A percentile compares a stretch with the other conserved stretches of the same genome.
These are phyloP conservation scores for Vickermania ingenoplastis DNA, from an alignment of 208 protist genomes.

Conservation along the genomic window DNA sequence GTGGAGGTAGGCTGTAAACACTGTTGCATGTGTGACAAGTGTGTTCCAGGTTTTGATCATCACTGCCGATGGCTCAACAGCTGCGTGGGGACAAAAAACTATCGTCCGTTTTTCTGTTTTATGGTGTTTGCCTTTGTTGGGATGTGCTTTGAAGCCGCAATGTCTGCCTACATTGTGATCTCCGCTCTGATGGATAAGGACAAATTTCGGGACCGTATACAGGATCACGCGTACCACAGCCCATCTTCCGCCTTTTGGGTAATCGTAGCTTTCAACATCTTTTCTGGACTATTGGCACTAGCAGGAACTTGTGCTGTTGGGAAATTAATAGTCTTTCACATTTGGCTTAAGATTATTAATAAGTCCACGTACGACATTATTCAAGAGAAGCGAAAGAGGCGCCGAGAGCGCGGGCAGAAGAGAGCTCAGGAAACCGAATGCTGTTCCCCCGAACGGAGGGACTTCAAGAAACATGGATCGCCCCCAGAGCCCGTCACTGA, in stretches of 20 bases:
- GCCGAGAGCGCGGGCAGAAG: conserved; percentile 17
- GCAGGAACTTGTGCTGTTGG: conserved; percentile 30
- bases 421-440: conserved; percentile 6
- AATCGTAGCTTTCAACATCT: conserved; percentile 52
- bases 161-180: conserved; percentile 55
- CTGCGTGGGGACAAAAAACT: conserved; percentile 79
- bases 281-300: conserved; percentile 21
- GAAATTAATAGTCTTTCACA: conserved; percentile 72
- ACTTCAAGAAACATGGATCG: conserved; percentile 56
- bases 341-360: conserved; percentile 45
- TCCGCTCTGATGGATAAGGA: conserved; percentile 27
- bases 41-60: conserved; percentile 86
- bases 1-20: conserved; percentile 69
- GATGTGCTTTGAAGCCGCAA: conserved; percentile 44
- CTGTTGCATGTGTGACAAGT: conserved; percentile 88
- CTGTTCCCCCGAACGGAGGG: conserved; percentile 41
- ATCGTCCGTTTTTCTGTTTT: conserved; percentile 64
- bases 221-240: conserved; percentile 43
- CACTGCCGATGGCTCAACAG: conserved; percentile 90
- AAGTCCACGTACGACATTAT: conserved; percentile 74
- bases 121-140: conserved; percentile 48
- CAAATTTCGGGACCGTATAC: conserved; percentile 21
- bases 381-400: conserved; percentile 49
- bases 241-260: conserved; percentile 17
- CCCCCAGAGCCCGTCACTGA: too few species aligned